Evolutionary conservation across 2,329 filamentous ascomycete species (phyloP), one percentile per base, ranked within the genome.

Genomic region (Cytospora schulzeri): DNA sequence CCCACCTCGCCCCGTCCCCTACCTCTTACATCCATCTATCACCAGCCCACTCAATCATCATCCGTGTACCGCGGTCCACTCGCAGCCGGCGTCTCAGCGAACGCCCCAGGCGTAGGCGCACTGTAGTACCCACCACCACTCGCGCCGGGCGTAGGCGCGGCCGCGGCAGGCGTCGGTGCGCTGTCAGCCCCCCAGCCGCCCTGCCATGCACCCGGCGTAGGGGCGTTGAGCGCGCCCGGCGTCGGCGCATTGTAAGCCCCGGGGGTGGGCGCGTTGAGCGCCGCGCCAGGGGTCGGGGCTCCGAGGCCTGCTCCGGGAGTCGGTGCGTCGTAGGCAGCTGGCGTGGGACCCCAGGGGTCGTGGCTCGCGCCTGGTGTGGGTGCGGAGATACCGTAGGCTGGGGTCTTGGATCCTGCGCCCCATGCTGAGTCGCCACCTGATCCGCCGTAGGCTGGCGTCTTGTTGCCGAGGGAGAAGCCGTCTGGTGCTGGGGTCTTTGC

Each of bases 331-430:
- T 91, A 92, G 0, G 84, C 75, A 1, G 81, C 82, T 2, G 83
- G 80, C 2, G 84, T 85, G 73, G 64, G 63, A 8, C 60, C 60
- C 86, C 86, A 88, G 7, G 82, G 78, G 65, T 89, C 85, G 60
- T 81, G 84, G 71, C 83, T 85, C 60, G 81, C 85, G 12, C 82
- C 83, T 0, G 85, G 85, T 1, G 85, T 87, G 2, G 85, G 84
- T 4, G 85, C 85, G 3, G 84, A 84, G 11, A 78, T 80, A 29
- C 84, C 86, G 73, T 91, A 93, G 1, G 86, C 88, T 3, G 93
- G 93, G 1, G 92, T 96, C 75, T 93, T 91, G 33, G 89, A 90
- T 8, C 90, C 87, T 4, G 84, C 81, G 17, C 81, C 86, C 80
- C 90, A 91, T 35, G 84, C 80, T 4, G 65, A 67, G 65, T 90